Conservation (phyloP, 306 rosid genomes). For the Prunus persica region Prunus_persica_NCBIv2 NC_034015.1:15418501-15419000, state of each 20-base stretch:
- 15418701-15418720: not conserved
- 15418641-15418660: slow-evolving; percentile 82
- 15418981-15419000: slow-evolving; percentile 53
- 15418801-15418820: not conserved
- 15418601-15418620: slow-evolving; percentile 72
- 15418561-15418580: slow-evolving; percentile 74
- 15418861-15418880: slow-evolving; percentile 66
- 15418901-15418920: slow-evolving; percentile 78
- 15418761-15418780: not conserved
- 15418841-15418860: slow-evolving; percentile 49
- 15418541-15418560: slow-evolving; percentile 73
- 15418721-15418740: not conserved
- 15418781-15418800: not conserved
- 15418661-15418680: slow-evolving; percentile 70
- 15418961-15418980: slow-evolving; percentile 62
- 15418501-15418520: slow-evolving; percentile 73
- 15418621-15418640: slow-evolving; percentile 65
- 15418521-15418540: slow-evolving; percentile 56
- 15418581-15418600: slow-evolving; percentile 64
- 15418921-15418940: slow-evolving; percentile 59
- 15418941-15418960: slow-evolving; percentile 63
- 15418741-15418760: not conserved
- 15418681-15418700: slow-evolving; percentile 55
- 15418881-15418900: slow-evolving; percentile 74
- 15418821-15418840: slow-evolving; percentile 52